Evolutionary conservation across 352 stramenopile species (phyloP), one percentile per base, ranked within the genome.

Genomic region (Phytophthora meadii): DNA sequence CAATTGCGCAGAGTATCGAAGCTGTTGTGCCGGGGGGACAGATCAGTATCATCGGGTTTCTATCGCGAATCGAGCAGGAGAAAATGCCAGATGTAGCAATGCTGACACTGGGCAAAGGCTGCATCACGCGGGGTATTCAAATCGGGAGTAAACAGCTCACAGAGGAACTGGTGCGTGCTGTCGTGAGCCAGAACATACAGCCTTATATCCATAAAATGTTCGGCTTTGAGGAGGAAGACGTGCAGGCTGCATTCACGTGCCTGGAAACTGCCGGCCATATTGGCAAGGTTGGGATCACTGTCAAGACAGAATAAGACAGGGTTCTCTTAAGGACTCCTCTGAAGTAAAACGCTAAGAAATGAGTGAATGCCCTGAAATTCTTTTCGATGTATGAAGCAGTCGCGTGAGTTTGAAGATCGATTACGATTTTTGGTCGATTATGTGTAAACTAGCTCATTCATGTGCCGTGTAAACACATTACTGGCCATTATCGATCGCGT

Each of bases 221-320:
- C 14, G 47, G 53, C 5, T 78, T 78, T 19, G 40, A 46, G 0
- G 36, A 36, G 3, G 58, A 70, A 1, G 24, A 57, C 4, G 55
- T 75, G 0, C 19, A 65, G 5, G 52, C 27, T 5, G 70, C 70
- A 2, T 69, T 78, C 46, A 48, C 50, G 17, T 63, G 49, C 14
- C 41, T 77, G 8, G 19, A 66, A 19, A 25, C 52, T 11, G 44
- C 37, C 24, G 40, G 37, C 4, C 54, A 78, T 40, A 64, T 78
- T 17, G 65, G 70, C 1, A 72, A 77, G 25, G 46, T 77, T 28
- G 63, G 65, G 44, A 74, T 74, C 39, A n/a, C n/a, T n/a, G 22
- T 22, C 22, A 22, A 22, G 1, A 0, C 22, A 22, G 22, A 22
- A 22, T 22, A 22, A 22, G n/a, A n/a, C n/a, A n/a, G n/a, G n/a